phyloP scores from a whole-genome alignment of 108 stramenopile genomes.

The Nitzschia sp. region DNA sequence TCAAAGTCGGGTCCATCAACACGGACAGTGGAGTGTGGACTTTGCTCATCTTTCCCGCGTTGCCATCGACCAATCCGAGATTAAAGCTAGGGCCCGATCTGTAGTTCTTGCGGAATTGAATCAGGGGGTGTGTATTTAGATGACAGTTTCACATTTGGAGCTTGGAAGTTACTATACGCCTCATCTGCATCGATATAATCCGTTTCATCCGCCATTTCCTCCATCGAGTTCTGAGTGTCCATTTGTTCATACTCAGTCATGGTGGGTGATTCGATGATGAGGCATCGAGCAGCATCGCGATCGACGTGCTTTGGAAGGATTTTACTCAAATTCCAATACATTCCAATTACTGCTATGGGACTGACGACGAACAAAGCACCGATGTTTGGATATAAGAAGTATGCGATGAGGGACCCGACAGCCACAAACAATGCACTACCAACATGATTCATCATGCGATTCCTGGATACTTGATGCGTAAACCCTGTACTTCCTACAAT shows the following conservation, averaged over 20 bases:
- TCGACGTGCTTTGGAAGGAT: slow-evolving; percentile 67
- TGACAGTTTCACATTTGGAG: not conserved
- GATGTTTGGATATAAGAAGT: slow-evolving; percentile 65
- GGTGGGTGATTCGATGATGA: slow-evolving; percentile 46
- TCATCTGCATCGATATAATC: not conserved
- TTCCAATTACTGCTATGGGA: slow-evolving; percentile 64
- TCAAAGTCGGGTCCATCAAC: slow-evolving; percentile 56
- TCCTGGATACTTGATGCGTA: slow-evolving; percentile 65
- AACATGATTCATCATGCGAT: slow-evolving; percentile 72
- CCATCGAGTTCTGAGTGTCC: slow-evolving; percentile 28
- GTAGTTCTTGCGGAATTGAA: not conserved
- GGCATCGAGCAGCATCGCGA: slow-evolving; percentile 64
- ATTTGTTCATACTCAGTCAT: slow-evolving; percentile 46
- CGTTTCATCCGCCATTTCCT: not conserved
- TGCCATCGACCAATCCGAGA: slow-evolving; percentile 36
- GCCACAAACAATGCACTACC: slow-evolving; percentile 72
- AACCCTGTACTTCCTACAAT: slow-evolving; percentile 73
- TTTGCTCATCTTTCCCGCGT: not conserved
- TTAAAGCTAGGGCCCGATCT: slow-evolving; percentile 48
- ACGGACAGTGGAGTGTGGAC: slow-evolving; percentile 57
- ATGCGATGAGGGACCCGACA: slow-evolving; percentile 56
- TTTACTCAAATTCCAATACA: slow-evolving; percentile 45
- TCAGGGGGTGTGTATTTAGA: not conserved
- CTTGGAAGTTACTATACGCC: not conserved
- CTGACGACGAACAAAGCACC: slow-evolving; percentile 69